phyloP scores from a whole-genome alignment of 2,329 filamentous ascomycete genomes.

The Leptographium flavum region DNA sequence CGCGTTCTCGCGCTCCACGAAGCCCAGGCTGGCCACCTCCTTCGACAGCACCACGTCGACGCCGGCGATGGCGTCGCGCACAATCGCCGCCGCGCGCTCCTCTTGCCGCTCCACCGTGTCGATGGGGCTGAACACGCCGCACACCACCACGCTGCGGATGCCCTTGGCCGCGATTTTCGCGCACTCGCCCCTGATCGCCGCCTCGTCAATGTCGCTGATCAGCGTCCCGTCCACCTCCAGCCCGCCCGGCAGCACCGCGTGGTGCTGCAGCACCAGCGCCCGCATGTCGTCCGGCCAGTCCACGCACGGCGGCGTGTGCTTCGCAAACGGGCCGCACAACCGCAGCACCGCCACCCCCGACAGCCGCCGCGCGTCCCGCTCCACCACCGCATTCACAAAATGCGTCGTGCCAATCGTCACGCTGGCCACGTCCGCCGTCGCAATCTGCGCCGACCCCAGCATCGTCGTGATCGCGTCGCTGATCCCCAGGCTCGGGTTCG shows the following conservation, averaged over 20 bases:
- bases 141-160: conserved; percentile 32
- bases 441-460: background rate
- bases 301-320: conserved; percentile 33
- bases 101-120: conserved; percentile 34
- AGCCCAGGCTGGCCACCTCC: conserved; percentile 37
- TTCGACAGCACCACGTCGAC: conserved; percentile 34
- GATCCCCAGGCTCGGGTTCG: conserved; percentile 8
- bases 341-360: conserved; percentile 19
- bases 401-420: conserved; percentile 13
- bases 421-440: conserved; percentile 5
- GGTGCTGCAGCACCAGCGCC: conserved; percentile 29
- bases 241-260: conserved; percentile 32
- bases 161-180: conserved; percentile 23
- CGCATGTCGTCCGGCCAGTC: conserved; percentile 39
- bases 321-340: conserved; percentile 32
- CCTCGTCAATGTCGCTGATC: conserved; percentile 29
- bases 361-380: conserved; percentile 12
- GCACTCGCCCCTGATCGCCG: conserved; percentile 25
- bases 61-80: conserved; percentile 23
- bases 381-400: conserved; percentile 13
- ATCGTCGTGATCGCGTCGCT: conserved; percentile 7
- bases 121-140: conserved; percentile 38
- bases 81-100: conserved; percentile 28
- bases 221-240: conserved; percentile 35
- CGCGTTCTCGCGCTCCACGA: conserved; percentile 50